A percentile compares a stretch with the other conserved stretches of the same genome.
These are phyloP conservation scores for Hericium erinaceus DNA, from an alignment of 768 basidiomycete genomes.

Conservation along the genomic window DNA sequence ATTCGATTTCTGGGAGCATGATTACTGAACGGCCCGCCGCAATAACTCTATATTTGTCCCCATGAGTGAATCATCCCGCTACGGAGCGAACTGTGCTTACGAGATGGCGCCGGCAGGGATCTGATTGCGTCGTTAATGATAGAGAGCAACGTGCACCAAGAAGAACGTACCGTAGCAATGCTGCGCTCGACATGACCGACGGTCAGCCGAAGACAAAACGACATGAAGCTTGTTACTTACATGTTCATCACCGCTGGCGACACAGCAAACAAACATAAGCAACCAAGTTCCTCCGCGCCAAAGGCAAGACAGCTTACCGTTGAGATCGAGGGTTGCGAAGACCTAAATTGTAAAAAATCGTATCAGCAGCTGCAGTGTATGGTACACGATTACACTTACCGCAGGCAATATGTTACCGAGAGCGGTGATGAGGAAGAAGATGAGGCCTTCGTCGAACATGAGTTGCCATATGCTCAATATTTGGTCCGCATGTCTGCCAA, in stretches of 20 bases:
- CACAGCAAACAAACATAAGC: background rate
- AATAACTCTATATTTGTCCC: background rate
- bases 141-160: too few species aligned
- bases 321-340: background rate
- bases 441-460: background rate
- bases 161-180: background rate
- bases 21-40: background rate
- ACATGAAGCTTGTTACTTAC: background rate
- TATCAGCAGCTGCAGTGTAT: too few species aligned
- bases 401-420: background rate
- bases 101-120: too few species aligned
- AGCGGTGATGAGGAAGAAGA: background rate
- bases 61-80: too few species aligned
- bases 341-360: background rate
- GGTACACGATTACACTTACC: background rate
- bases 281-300: background rate
- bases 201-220: background rate
- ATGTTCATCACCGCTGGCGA: background rate
- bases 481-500: background rate
- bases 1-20: background rate
- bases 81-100: too few species aligned
- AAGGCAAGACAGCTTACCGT: background rate
- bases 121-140: too few species aligned
- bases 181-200: background rate
- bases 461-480: background rate